Percentiles rank a stretch among this genome's conserved stretches.
phyloP scores from a whole-genome alignment of 352 stramenopile species.

The Phytopythium delawarense region DNA sequence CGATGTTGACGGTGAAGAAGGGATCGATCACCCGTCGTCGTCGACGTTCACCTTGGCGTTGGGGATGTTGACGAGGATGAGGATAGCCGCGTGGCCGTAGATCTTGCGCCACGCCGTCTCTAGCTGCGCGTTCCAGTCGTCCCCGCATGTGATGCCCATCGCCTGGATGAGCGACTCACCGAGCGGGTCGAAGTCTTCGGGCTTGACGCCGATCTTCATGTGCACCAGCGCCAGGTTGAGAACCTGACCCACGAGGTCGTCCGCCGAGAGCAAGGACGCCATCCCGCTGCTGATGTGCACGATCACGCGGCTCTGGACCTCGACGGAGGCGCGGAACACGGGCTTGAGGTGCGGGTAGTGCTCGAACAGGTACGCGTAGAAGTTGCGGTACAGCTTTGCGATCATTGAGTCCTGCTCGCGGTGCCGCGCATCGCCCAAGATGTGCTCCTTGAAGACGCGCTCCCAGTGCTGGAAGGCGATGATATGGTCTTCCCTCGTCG shows the following conservation, averaged over 20 bases:
- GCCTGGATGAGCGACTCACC: slow-evolving; percentile 54
- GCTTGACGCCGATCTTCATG: slow-evolving; percentile 65
- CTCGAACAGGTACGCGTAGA: slow-evolving; percentile 68
- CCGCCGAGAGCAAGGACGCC: slow-evolving; percentile 48
- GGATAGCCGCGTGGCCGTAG: slow-evolving; percentile 52
- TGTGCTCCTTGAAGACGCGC: slow-evolving; percentile 61
- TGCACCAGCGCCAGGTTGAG: slow-evolving; percentile 53
- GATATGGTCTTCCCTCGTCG: slow-evolving; percentile 43
- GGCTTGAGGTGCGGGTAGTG: slow-evolving; percentile 53
- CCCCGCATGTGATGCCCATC: slow-evolving; percentile 46
- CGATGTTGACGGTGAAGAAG: too few relatives aligned
- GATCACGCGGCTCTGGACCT: slow-evolving; percentile 60
- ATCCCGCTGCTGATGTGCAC: slow-evolving; percentile 63
- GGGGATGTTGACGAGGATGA: slow-evolving; percentile 65
- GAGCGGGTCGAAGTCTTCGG: slow-evolving; percentile 57
- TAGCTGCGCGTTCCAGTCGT: slow-evolving; percentile 42
- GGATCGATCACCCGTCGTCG: slow-evolving; percentile 16
- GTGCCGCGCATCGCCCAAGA: slow-evolving; percentile 42
- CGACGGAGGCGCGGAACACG: slow-evolving; percentile 51
- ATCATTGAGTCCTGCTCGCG: slow-evolving; percentile 40
- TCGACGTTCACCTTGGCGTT: slow-evolving; percentile 41
- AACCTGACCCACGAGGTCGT: slow-evolving; percentile 57
- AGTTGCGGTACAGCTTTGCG: slow-evolving; percentile 52
- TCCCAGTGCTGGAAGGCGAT: slow-evolving; percentile 63
- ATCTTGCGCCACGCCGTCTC: slow-evolving; percentile 53